phyloP scores from a whole-genome alignment of 2,329 filamentous ascomycete species.

The Colletotrichum shisoi region DNA sequence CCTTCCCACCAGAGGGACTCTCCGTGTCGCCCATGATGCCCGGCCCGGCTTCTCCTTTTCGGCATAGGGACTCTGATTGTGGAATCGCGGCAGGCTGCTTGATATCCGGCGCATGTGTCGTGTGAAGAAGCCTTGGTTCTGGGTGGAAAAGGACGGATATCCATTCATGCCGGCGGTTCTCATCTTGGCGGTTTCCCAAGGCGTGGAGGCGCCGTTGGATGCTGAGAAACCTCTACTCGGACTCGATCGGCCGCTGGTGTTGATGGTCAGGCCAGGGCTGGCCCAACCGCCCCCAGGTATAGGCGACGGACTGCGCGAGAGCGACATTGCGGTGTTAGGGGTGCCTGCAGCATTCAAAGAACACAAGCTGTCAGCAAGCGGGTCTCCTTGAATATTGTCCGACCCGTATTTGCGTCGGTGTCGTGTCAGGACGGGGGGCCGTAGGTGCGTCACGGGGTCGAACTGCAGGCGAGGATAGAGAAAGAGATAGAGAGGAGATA shows the following conservation, averaged over 20 bases:
- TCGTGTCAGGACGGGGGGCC: slow-evolving; percentile 25
- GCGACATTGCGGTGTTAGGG: slow-evolving; percentile 72
- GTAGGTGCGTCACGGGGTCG: slow-evolving; percentile 16
- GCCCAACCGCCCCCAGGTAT: slow-evolving; percentile 86
- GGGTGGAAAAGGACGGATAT: slow-evolving; percentile 80
- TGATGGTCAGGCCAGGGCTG: slow-evolving; percentile 78
- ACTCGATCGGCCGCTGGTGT: slow-evolving; percentile 72
- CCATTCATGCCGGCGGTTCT: slow-evolving; percentile 76
- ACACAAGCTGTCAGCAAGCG: slow-evolving; percentile 40
- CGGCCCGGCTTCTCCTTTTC: slow-evolving; percentile 81
- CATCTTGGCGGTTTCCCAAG: slow-evolving; percentile 84
- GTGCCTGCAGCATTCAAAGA: slow-evolving; percentile 55
- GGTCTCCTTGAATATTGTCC: slow-evolving; percentile 27
- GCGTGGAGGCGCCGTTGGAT: slow-evolving; percentile 66
- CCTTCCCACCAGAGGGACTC: slow-evolving; percentile 57
- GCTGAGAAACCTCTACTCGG: slow-evolving; percentile 63
- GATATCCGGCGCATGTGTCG: slow-evolving; percentile 84
- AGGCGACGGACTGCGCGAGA: slow-evolving; percentile 88
- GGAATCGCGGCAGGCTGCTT: slow-evolving; percentile 78
- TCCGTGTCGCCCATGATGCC: slow-evolving; percentile 61
- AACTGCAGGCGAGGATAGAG: slow-evolving; percentile 31
- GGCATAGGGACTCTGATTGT: slow-evolving; percentile 63
- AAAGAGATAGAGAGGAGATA: not conserved
- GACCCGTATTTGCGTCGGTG: slow-evolving; percentile 29
- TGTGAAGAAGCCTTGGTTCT: slow-evolving; percentile 86